phyloP scores from a whole-genome alignment of 2,329 filamentous ascomycete genomes.

The Colletotrichum cuscutae region DNA sequence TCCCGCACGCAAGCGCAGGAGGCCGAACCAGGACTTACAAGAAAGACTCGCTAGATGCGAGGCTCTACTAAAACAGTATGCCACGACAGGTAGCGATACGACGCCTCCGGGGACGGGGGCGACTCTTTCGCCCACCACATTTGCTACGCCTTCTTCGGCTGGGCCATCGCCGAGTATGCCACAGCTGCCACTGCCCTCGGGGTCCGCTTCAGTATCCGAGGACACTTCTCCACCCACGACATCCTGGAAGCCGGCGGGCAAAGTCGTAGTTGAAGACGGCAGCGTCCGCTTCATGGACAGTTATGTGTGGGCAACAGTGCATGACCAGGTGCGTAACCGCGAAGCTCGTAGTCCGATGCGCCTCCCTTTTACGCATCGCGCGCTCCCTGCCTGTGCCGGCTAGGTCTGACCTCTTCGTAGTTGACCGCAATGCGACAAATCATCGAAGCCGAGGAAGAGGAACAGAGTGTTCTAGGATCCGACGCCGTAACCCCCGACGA shows the following conservation, averaged over 20 bases:
- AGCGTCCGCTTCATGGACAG: conserved; percentile 68
- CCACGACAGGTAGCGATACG: conserved; percentile 43
- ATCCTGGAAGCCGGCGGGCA: conserved; percentile 59
- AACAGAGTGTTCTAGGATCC: conserved; percentile 59
- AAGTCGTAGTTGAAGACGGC: conserved; percentile 65
- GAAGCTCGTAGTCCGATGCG: background rate
- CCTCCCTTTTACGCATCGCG: background rate
- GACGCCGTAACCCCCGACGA: conserved; percentile 63
- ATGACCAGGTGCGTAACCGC: conserved; percentile 61
- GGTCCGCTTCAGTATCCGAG: conserved; percentile 37
- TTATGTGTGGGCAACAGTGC: conserved; percentile 62
- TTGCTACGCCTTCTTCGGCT: conserved; percentile 25
- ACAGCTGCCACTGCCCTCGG: conserved; percentile 36
- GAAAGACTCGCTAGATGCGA: conserved; percentile 69
- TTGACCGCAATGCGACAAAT: conserved; percentile 69
- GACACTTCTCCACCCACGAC: conserved; percentile 35
- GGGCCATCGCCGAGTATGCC: conserved; percentile 26
- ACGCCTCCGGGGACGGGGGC: conserved; percentile 37
- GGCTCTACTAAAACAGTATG: conserved; percentile 68
- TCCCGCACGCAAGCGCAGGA: conserved; percentile 66
- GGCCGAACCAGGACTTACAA: conserved; percentile 71
- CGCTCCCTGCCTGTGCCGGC: background rate
- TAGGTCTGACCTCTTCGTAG: conserved; percentile 43
- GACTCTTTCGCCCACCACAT: conserved; percentile 6
- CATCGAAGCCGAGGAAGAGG: conserved; percentile 61